Conservation (phyloP, 2,329 filamentous ascomycete genomes). For the Cordyceps javanica region DNA sequence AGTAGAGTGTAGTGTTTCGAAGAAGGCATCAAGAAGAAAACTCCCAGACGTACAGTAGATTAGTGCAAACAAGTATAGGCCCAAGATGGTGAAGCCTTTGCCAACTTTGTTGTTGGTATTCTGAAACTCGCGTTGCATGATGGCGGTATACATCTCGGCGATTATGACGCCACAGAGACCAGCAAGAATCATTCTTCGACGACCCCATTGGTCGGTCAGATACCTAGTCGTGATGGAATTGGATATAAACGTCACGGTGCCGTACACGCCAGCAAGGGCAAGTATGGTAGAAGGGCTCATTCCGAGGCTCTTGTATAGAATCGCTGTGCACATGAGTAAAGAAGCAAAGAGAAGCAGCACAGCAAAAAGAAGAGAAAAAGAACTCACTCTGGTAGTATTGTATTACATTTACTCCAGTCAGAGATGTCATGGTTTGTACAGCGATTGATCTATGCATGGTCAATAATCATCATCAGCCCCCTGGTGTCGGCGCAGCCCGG, state of each 20-base stretch:
- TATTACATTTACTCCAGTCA: slow-evolving; percentile 54
- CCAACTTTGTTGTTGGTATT: slow-evolving; percentile 47
- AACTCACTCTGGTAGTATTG: slow-evolving; percentile 35
- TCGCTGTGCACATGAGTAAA: slow-evolving; percentile 23
- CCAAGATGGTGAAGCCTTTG: slow-evolving; percentile 53
- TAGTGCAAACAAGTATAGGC: slow-evolving; percentile 53
- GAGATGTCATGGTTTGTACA: slow-evolving; percentile 51
- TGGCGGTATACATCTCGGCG: slow-evolving; percentile 53
- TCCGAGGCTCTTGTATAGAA: slow-evolving; percentile 47
- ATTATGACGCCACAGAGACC: slow-evolving; percentile 45
- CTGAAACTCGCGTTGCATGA: slow-evolving; percentile 53
- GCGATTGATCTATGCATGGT: slow-evolving; percentile 35
- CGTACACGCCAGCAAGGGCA: slow-evolving; percentile 48
- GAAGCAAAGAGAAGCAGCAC: not conserved
- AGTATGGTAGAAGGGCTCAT: slow-evolving; percentile 44
- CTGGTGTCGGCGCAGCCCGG: not conserved
- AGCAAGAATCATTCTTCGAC: slow-evolving; percentile 51
- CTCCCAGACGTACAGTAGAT: slow-evolving; percentile 32
- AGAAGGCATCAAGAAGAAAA: not conserved
- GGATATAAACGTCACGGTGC: slow-evolving; percentile 43
- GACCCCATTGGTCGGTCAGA: slow-evolving; percentile 52
- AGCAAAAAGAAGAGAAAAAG: not conserved
- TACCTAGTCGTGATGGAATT: slow-evolving; percentile 46
- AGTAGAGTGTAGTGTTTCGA: not conserved
- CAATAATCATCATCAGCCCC: not conserved